A percentile compares a stretch with the other conserved stretches of the same genome.
phyloP scores from a whole-genome alignment of 1,284 basidiomycete species.

The Stereum hirsutum region DNA sequence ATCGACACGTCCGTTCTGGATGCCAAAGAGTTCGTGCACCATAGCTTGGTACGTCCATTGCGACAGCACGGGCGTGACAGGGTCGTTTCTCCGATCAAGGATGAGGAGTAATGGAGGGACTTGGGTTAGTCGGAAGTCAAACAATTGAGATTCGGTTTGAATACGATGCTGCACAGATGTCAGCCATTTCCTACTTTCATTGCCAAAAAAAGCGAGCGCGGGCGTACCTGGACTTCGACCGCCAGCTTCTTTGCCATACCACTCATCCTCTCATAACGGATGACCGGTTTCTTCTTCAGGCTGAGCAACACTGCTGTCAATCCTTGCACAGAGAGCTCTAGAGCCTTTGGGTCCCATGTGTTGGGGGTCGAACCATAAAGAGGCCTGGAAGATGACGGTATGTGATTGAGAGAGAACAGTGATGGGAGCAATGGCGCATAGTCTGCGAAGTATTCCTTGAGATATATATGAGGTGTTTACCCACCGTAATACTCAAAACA shows the following conservation, averaged over 20 bases:
- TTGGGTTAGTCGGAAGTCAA: constrained; percentile 73
- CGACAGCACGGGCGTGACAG: constrained; percentile 93
- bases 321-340: constrained; percentile 76
- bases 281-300: constrained; percentile 91
- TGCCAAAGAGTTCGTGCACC: constrained; percentile 95
- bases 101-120: constrained; percentile 69
- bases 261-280: constrained; percentile 94
- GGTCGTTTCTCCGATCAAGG: constrained; percentile 92
- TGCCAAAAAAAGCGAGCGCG: background rate
- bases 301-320: constrained; percentile 87
- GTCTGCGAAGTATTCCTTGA: constrained; percentile 92
- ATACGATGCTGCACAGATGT: constrained; percentile 48
- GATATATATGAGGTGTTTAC: constrained; percentile 17
- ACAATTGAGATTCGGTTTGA: constrained; percentile 61
- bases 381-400: constrained; percentile 50
- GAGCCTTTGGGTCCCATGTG: constrained; percentile 64
- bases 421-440: constrained; percentile 83
- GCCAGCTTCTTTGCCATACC: constrained; percentile 87
- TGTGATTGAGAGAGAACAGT: constrained; percentile 84
- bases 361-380: constrained; percentile 62
- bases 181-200: constrained; percentile 1
- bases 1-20: constrained; percentile 91
- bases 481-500: too few species aligned
- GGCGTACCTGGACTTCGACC: constrained; percentile 69
- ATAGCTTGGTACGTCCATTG: constrained; percentile 99